Evolutionary conservation across 768 basidiomycete genomes (phyloP).

Genomic region (Boletellus sp.): DNA sequence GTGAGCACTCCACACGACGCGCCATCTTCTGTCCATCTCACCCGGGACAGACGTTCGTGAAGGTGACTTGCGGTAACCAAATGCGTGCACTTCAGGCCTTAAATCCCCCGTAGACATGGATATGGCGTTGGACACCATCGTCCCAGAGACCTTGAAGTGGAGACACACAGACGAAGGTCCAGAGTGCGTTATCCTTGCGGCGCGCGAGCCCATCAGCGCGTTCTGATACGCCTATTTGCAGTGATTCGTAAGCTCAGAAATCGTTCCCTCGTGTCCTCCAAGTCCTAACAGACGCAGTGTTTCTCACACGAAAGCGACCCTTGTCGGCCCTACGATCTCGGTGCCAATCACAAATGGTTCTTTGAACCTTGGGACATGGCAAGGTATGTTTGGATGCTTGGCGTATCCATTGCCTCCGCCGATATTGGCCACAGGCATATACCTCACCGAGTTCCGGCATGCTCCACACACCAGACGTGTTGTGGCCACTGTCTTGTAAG

Average conservation of each 20-base stretch:
- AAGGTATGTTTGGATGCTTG: conserved; percentile 47
- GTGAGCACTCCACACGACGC: conserved; percentile 35
- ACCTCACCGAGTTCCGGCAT: conserved; percentile 82
- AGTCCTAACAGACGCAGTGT: conserved; percentile 44
- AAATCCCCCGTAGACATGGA: conserved; percentile 73
- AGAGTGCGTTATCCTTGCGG: conserved; percentile 49
- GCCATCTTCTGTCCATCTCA: conserved; percentile 4
- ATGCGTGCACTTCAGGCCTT: conserved; percentile 20
- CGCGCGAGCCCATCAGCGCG: not conserved
- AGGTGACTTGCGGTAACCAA: conserved; percentile 31
- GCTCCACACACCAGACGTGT: conserved; percentile 59
- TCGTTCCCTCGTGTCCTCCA: not conserved
- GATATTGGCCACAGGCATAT: conserved; percentile 54
- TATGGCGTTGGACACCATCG: conserved; percentile 86
- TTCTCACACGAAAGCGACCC: conserved; percentile 86
- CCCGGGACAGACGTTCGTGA: conserved; percentile 38
- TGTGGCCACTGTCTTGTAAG: conserved; percentile 81
- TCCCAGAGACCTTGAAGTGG: conserved; percentile 82
- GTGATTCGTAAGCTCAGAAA: conserved; percentile 63
- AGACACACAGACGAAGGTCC: conserved; percentile 88
- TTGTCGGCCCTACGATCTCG: conserved; percentile 78
- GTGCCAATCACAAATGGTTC: conserved; percentile 79
- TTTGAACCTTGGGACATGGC: conserved; percentile 89
- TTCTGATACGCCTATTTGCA: conserved; percentile 26
- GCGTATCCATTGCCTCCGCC: not conserved